Conservation (phyloP, 306 rosid species). For the Acacia crassicarpa region DNA sequence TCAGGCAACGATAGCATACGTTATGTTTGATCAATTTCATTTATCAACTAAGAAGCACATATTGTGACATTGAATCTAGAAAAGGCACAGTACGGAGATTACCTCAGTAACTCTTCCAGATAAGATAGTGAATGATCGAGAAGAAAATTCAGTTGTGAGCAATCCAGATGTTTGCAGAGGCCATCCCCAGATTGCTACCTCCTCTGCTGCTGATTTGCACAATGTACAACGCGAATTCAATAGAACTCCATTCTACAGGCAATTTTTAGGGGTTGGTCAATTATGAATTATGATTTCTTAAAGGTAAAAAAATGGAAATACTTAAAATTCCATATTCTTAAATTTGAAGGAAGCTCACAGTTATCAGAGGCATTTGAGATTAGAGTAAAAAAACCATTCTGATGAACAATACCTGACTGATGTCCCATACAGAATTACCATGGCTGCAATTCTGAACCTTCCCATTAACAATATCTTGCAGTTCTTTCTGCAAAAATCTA, state of each 20-base stretch:
- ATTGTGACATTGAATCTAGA: background rate
- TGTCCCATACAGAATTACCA: slow-evolving; percentile 53
- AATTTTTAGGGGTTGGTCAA: background rate
- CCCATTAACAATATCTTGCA: slow-evolving; percentile 45
- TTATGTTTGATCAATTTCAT: background rate
- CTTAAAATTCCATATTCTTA: background rate
- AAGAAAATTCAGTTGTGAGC: slow-evolving; percentile 62
- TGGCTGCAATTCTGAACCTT: slow-evolving; percentile 66
- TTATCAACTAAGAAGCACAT: background rate
- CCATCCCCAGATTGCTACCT: slow-evolving; percentile 91
- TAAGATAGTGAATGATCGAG: slow-evolving; percentile 57
- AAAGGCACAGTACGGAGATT: background rate
- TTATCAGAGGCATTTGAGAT: background rate
- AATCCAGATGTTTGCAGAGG: slow-evolving; percentile 94
- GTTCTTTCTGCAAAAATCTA: slow-evolving; percentile 60
- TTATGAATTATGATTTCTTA: background rate
- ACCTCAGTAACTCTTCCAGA: slow-evolving; percentile 89
- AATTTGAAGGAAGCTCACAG: background rate
- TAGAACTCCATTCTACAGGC: slow-evolving; percentile 66
- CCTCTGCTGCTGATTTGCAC: slow-evolving; percentile 71
- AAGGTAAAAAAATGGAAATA: background rate
- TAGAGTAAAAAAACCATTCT: background rate
- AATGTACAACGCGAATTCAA: slow-evolving; percentile 69
- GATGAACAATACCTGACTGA: slow-evolving; percentile 57
- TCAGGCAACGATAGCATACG: slow-evolving; percentile 19